phyloP scores from a whole-genome alignment of 345 rosid genomes.

The Pistacia integerrima region DNA sequence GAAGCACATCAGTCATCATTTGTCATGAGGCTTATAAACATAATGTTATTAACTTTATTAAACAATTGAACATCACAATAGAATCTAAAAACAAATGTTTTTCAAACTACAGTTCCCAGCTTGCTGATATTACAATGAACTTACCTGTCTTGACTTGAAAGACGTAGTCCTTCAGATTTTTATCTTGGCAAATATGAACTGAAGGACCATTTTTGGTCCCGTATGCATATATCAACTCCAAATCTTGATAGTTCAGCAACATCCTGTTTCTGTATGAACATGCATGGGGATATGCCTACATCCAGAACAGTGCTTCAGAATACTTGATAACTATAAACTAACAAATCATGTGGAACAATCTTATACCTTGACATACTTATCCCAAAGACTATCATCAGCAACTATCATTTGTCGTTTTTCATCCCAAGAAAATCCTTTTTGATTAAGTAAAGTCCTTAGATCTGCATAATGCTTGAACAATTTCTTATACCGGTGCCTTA shows the following conservation, averaged over 20 bases:
- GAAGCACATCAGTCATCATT: constrained; percentile 8
- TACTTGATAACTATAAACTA: constrained; percentile 10
- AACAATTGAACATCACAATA: constrained; percentile 5
- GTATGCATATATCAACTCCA: constrained; percentile 40
- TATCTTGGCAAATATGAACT: constrained; percentile 16
- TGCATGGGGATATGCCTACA: constrained; percentile 44
- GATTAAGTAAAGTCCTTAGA: constrained; percentile 37
- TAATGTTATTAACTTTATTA: constrained; percentile 1
- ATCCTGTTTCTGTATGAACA: constrained; percentile 36
- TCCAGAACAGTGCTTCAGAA: constrained; percentile 3
- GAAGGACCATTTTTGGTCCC: constrained; percentile 26
- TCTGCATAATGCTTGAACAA: constrained; percentile 38
- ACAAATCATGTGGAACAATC: constrained; percentile 7
- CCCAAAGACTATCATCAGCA: constrained; percentile 49
- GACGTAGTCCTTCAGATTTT: constrained; percentile 21
- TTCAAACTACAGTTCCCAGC: background rate
- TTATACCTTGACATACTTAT: constrained; percentile 39
- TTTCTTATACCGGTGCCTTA: constrained; percentile 38
- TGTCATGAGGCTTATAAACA: background rate
- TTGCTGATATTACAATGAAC: background rate
- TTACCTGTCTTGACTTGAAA: constrained; percentile 26
- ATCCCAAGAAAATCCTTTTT: constrained; percentile 55
- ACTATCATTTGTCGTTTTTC: constrained; percentile 34
- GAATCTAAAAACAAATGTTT: background rate
- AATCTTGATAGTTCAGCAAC: constrained; percentile 44